Evolutionary conservation across 192 early-diverging fungal genomes (phyloP), one percentile per base, ranked within the genome.

Genomic region (Linnemannia exigua): DNA sequence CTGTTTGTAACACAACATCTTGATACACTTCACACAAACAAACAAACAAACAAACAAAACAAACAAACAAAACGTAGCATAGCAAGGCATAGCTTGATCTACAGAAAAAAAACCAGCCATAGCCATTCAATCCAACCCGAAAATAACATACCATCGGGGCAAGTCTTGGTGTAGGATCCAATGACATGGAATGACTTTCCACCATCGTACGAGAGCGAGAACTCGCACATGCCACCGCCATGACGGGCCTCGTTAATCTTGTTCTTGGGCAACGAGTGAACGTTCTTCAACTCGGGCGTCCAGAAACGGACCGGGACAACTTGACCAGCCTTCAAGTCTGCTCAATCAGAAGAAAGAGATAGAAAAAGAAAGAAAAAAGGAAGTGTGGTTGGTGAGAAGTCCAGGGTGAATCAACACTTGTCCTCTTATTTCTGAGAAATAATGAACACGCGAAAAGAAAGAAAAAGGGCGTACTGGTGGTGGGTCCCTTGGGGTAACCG

Each of bases 211-310:
- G 91, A 92, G 16, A 95, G 79, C 2, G 94, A 83, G 81, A 95
- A 94, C 87, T 95, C 91, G 79, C 93, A 94, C 81, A 94, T 89
- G 20, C 94, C 95, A 68, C 94, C 94, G 38, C 87, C 89, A 81
- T 94, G 94, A 11, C 90, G 87, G 7, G 92, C 92, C 28, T 90
- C 86, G 70, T 88, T 87, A 11, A 88, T 82, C 47, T 84, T 71
- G 28, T 79, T 75, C 41, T 79, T 75, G 37, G 70, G 75, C n/a
- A 79, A 20, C 50, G 19, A 16, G 47, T 67, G 37, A 0, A 28
- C 37, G 37, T 88, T 68, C 12, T 19, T 75, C 76, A 79, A 47
- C n/a, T 74, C 72, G 9, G 82, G 48, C 0, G 82, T 85, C 76
- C 76, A 85, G 71, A 93, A 92, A 41, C 90, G 76, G 35, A 93